A percentile compares a stretch with the other conserved stretches of the same genome.
These are phyloP conservation scores for Arthrobotrys conoides DNA, from an alignment of 2,329 filamentous ascomycete species.

Conservation along the genomic window DNA sequence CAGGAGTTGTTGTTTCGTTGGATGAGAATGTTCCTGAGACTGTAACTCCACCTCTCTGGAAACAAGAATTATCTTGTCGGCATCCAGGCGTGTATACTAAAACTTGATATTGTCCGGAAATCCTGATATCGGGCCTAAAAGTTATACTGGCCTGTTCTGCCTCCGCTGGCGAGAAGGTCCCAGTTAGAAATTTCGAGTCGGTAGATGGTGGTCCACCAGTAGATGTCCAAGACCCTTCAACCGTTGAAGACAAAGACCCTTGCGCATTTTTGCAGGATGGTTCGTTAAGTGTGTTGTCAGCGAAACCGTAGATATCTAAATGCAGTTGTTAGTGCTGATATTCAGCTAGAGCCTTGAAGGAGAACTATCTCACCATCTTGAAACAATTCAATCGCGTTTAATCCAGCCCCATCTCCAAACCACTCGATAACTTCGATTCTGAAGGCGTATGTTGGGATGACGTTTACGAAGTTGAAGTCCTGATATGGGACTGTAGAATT, in stretches of 20 bases:
- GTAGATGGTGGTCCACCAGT: conserved; percentile 67
- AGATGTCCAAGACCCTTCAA: conserved; percentile 81
- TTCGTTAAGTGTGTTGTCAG: conserved; percentile 89
- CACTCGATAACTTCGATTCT: conserved; percentile 87
- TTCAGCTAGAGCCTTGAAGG: background rate
- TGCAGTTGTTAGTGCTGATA: conserved; percentile 54
- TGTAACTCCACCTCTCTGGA: conserved; percentile 82
- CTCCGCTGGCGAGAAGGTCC: conserved; percentile 74
- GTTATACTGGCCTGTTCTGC: conserved; percentile 75
- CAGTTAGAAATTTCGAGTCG: conserved; percentile 82
- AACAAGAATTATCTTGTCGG: conserved; percentile 81
- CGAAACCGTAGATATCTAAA: conserved; percentile 83
- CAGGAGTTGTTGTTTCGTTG: conserved; percentile 67
- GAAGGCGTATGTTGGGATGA: conserved; percentile 88
- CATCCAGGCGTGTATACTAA: conserved; percentile 95
- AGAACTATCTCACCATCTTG: conserved; percentile 74
- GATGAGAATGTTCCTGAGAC: conserved; percentile 80
- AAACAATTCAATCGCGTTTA: conserved; percentile 88
- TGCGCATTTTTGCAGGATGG: conserved; percentile 80
- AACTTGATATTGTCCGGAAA: conserved; percentile 92
- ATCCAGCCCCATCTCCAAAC: conserved; percentile 87
- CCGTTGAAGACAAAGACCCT: conserved; percentile 76
- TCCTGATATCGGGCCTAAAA: conserved; percentile 85
- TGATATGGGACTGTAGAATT: conserved; percentile 76
- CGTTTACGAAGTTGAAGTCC: conserved; percentile 92